Evolutionary conservation across 352 stramenopile species (phyloP).

Genomic region (Phytopythium mirpurense): DNA sequence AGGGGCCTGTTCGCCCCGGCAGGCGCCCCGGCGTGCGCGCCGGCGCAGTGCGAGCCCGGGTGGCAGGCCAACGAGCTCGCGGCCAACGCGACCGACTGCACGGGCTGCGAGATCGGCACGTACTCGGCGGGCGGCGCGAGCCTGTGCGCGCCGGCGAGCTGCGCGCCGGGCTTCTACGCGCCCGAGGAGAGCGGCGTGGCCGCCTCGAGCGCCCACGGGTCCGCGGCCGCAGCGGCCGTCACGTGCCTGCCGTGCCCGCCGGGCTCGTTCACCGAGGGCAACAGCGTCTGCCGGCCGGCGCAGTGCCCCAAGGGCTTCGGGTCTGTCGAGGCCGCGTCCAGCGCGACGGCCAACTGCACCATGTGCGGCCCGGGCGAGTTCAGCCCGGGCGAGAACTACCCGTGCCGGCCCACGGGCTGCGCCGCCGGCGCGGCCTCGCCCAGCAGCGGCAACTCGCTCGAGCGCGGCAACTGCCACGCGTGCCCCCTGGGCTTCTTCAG

Average conservation of each 20-base stretch:
- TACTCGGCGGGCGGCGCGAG: constrained; percentile 30
- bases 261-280: constrained; percentile 32
- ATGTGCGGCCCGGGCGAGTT: constrained; percentile 31
- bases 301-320: constrained; percentile 31
- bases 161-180: constrained; percentile 22
- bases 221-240: constrained; percentile 6
- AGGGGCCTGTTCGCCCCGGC: constrained; percentile 20
- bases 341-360: constrained; percentile 37
- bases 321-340: constrained; percentile 26
- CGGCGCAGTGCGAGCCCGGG: constrained; percentile 27
- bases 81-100: constrained; percentile 38
- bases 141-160: constrained; percentile 31
- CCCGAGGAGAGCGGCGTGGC: constrained; percentile 21
- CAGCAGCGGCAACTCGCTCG: constrained; percentile 25
- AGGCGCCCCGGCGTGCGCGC: constrained; percentile 17
- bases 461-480: constrained; percentile 38
- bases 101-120: constrained; percentile 31
- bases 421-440: constrained; percentile 23
- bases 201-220: constrained; percentile 1
- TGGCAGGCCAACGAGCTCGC: constrained; percentile 33
- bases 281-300: constrained; percentile 26
- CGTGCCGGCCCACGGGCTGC: constrained; percentile 28
- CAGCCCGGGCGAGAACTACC: constrained; percentile 44
- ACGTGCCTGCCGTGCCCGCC: constrained; percentile 26
- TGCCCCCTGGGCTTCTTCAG: constrained; percentile 35